These are phyloP conservation scores for Citropsis articulata DNA, from an alignment of 345 rosid species.

Conservation along the genomic window DNA sequence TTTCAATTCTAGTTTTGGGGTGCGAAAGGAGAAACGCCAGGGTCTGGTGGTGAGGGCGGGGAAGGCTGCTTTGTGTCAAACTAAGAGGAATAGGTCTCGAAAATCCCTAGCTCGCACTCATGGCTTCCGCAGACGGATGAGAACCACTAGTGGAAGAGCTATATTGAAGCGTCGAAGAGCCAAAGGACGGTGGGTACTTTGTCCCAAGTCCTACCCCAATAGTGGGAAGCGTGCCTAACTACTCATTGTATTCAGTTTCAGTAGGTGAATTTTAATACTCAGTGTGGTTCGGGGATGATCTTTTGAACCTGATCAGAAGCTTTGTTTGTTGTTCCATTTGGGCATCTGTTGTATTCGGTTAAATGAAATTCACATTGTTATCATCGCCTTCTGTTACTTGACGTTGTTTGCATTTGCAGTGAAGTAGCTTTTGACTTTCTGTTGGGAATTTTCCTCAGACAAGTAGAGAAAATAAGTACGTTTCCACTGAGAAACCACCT, in stretches of 20 bases:
- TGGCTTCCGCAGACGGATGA: conserved; percentile 86
- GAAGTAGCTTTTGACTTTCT: not conserved
- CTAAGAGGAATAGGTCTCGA: conserved; percentile 87
- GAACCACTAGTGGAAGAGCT: conserved; percentile 88
- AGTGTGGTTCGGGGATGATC: conserved; percentile 7
- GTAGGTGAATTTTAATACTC: conserved; percentile 3
- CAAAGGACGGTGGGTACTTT: conserved; percentile 85
- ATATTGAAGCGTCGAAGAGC: conserved; percentile 82
- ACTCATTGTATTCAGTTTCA: not conserved
- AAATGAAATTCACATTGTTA: conserved; percentile 7
- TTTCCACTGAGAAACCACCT: not conserved
- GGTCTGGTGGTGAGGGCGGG: conserved; percentile 91
- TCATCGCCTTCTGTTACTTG: not conserved
- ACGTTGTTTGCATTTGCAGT: not conserved
- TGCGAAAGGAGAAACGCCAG: conserved; percentile 34
- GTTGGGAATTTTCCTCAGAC: not conserved
- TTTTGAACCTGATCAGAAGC: conserved; percentile 6
- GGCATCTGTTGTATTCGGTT: conserved; percentile 1
- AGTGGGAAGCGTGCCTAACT: conserved; percentile 59
- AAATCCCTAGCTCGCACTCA: conserved; percentile 94
- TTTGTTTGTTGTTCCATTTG: not conserved
- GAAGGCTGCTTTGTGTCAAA: conserved; percentile 76
- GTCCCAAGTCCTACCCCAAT: conserved; percentile 82
- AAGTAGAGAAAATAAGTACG: not conserved
- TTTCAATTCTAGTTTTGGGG: conserved; percentile 36